phyloP scores from a whole-genome alignment of 73 alveolate species.

The Symbiodinium pilosum region DNA sequence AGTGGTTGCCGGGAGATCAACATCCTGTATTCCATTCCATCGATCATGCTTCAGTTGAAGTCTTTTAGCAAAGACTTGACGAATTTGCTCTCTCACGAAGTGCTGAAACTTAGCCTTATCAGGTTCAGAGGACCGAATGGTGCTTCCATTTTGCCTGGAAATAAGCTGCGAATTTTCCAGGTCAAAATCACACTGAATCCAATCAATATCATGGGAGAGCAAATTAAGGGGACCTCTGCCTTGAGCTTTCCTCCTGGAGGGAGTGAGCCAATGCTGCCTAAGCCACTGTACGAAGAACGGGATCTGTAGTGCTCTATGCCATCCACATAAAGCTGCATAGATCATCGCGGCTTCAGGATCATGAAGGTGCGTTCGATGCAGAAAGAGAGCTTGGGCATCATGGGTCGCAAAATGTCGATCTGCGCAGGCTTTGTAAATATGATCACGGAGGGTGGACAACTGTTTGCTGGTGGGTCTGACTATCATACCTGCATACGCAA shows the following conservation, averaged over 20 bases:
- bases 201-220: not conserved
- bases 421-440: not conserved
- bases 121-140: not conserved
- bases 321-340: not conserved
- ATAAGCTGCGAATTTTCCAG: not conserved
- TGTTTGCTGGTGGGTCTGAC: not conserved
- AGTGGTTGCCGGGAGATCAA: not conserved
- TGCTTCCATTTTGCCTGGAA: not conserved
- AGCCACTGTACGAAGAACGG: not conserved
- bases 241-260: not conserved
- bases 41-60: not conserved
- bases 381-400: not conserved
- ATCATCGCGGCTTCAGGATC: not conserved
- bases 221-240: not conserved
- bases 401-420: not conserved
- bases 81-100: not conserved
- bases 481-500: not conserved
- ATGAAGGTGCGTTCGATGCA: not conserved
- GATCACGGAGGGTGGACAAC: not conserved
- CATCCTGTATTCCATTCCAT: not conserved
- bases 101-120: not conserved
- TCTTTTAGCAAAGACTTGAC: not conserved
- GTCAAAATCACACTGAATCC: not conserved
- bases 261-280: not conserved
- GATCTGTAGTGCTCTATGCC: not conserved